Evolutionary conservation across 768 basidiomycete species (phyloP).

Genomic region (Scleroderma citrinum): DNA sequence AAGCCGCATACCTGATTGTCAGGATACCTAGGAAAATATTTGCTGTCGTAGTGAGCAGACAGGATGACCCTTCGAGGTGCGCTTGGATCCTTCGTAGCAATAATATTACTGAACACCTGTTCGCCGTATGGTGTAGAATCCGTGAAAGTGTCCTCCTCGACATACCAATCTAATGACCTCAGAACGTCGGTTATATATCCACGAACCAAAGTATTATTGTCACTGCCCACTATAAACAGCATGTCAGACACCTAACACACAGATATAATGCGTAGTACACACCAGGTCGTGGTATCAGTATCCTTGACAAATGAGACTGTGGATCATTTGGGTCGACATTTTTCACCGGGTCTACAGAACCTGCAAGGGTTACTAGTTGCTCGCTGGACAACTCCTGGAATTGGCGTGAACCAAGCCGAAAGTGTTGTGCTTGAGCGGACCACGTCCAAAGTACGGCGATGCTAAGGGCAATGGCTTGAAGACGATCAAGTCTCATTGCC

Average conservation of each 20-base stretch:
- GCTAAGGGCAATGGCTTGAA: constrained; percentile 3
- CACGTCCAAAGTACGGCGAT: constrained; percentile 14
- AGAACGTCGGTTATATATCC: constrained; percentile 75
- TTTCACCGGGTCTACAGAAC: constrained; percentile 56
- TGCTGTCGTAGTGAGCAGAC: constrained; percentile 93
- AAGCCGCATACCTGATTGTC: constrained; percentile 58
- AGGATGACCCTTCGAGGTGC: constrained; percentile 78
- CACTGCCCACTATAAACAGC: constrained; percentile 50
- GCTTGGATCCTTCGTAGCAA: constrained; percentile 90
- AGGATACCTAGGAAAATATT: constrained; percentile 70
- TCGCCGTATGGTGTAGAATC: constrained; percentile 75
- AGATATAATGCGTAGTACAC: constrained; percentile 25
- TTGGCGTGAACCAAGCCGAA: constrained; percentile 32
- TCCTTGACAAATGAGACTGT: constrained; percentile 69
- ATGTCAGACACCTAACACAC: not conserved
- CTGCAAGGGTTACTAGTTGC: constrained; percentile 46
- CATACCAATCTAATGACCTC: constrained; percentile 73
- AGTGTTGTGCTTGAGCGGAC: constrained; percentile 22
- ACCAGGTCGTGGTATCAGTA: constrained; percentile 83
- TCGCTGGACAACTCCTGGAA: constrained; percentile 41
- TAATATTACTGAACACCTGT: constrained; percentile 81
- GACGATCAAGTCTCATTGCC: constrained; percentile 12
- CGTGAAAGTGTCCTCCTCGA: constrained; percentile 80
- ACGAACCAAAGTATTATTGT: constrained; percentile 76
- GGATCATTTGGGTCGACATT: constrained; percentile 64